These are phyloP conservation scores for Irineochytrium annulatum DNA, from an alignment of 192 early-diverging fungal genomes.

Conservation along the genomic window DNA sequence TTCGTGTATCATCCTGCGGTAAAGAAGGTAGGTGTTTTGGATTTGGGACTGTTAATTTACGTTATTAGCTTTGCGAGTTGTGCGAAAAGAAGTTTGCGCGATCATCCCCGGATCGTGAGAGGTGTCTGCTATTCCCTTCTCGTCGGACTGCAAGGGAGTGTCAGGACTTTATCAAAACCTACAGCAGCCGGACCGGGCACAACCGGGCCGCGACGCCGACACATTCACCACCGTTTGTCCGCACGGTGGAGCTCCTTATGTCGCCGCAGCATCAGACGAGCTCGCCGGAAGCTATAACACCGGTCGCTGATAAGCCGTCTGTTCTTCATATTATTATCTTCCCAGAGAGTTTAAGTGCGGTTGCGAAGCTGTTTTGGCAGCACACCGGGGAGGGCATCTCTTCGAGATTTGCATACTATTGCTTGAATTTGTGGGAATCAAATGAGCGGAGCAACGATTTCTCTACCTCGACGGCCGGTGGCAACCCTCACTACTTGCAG, in stretches of 20 bases:
- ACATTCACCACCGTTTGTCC: conserved; percentile 32
- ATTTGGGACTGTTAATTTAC: neutral
- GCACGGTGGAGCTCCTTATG: conserved; percentile 66
- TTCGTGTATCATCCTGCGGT: conserved; percentile 80
- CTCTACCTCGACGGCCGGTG: conserved; percentile 28
- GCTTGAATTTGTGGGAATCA: conserved; percentile 65
- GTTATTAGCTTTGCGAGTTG: conserved; percentile 27
- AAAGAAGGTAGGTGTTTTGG: conserved; percentile 49
- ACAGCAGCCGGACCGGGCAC: conserved; percentile 24
- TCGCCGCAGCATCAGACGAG: conserved; percentile 40
- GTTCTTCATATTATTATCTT: conserved; percentile 71
- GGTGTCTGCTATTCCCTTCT: conserved; percentile 73
- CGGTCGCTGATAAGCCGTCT: conserved; percentile 32
- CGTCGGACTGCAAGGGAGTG: conserved; percentile 61
- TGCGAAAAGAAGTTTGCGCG: conserved; percentile 46
- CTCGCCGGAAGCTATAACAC: conserved; percentile 35
- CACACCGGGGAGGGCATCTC: conserved; percentile 88
- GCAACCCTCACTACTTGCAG: conserved; percentile 25
- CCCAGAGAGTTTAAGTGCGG: conserved; percentile 55
- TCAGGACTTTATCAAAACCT: conserved; percentile 56
- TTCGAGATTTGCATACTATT: conserved; percentile 80
- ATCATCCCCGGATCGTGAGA: conserved; percentile 53
- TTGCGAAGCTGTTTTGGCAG: conserved; percentile 97
- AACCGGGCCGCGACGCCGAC: conserved; percentile 15
- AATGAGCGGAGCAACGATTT: conserved; percentile 31